Evolutionary conservation across 192 early-diverging fungal species (phyloP).

Genomic region (Linnemannia zychae): DNA sequence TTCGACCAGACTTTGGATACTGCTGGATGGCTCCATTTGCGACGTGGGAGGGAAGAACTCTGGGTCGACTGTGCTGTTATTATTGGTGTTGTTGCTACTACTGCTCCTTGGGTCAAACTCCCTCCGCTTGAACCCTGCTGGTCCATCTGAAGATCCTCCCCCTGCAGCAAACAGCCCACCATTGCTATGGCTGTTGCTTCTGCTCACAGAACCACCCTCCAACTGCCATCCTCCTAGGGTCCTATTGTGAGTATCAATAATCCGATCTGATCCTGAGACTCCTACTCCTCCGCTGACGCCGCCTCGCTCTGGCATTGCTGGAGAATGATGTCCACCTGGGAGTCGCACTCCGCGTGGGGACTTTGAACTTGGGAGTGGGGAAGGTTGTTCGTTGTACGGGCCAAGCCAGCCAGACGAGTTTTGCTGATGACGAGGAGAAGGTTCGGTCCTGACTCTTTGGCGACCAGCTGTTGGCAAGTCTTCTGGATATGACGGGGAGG

Average conservation of each 20-base stretch:
- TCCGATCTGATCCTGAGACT: constrained; percentile 24
- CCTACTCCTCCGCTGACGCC: neutral
- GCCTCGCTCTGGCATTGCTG: constrained; percentile 13
- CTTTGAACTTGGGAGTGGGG: constrained; percentile 11
- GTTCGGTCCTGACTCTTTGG: constrained; percentile 43
- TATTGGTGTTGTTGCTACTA: neutral
- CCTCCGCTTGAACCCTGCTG: constrained; percentile 19
- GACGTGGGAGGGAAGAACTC: neutral
- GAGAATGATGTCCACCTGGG: constrained; percentile 12
- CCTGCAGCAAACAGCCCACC: neutral
- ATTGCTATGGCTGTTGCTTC: constrained; percentile 2
- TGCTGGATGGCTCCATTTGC: constrained; percentile 44
- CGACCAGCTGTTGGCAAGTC: constrained; percentile 26
- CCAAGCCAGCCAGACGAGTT: constrained; percentile 46
- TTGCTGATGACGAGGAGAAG: constrained; percentile 42
- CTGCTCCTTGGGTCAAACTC: constrained; percentile 32
- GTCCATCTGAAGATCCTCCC: constrained; percentile 16
- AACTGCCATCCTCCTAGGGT: constrained; percentile 21
- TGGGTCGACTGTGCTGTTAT: neutral
- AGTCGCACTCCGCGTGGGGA: constrained; percentile 37
- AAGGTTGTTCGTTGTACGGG: constrained; percentile 41
- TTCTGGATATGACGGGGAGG: constrained; percentile 7
- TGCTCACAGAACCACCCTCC: constrained; percentile 8
- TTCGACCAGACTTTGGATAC: constrained; percentile 51
- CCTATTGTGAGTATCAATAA: constrained; percentile 16